Percentiles rank a stretch among this genome's conserved stretches.
These are phyloP conservation scores for Arthroderma sp. DNA, from an alignment of 2,329 filamentous ascomycete species.

Conservation along the genomic window DNA sequence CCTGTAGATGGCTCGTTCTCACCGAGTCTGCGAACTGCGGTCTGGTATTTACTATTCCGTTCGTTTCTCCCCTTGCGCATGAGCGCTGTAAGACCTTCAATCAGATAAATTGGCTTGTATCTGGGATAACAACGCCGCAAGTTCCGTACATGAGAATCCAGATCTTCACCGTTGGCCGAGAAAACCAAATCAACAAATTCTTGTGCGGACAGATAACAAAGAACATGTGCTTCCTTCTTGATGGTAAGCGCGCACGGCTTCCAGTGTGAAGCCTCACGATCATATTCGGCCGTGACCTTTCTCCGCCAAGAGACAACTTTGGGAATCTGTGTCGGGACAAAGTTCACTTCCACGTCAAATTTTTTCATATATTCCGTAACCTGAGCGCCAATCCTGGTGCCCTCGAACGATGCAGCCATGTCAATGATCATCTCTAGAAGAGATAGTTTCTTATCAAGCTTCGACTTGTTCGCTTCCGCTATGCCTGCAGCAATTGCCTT, in stretches of 20 bases:
- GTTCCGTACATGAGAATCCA: constrained; percentile 46
- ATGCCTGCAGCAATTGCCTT: constrained; percentile 54
- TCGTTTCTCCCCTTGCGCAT: constrained; percentile 55
- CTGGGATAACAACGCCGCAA: constrained; percentile 43
- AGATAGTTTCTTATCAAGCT: constrained; percentile 59
- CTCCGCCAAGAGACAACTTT: constrained; percentile 55
- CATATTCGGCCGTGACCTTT: constrained; percentile 51
- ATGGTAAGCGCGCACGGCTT: constrained; percentile 43
- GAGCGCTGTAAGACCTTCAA: constrained; percentile 56
- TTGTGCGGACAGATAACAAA: constrained; percentile 49
- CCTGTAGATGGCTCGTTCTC: constrained; percentile 22
- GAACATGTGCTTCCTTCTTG: constrained; percentile 45
- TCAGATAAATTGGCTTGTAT: constrained; percentile 52
- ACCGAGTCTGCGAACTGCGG: constrained; percentile 42
- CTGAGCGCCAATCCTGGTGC: constrained; percentile 31
- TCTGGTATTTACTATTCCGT: constrained; percentile 55
- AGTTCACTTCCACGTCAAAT: constrained; percentile 29
- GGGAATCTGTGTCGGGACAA: constrained; percentile 28
- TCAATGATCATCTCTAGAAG: constrained; percentile 67
- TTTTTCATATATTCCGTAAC: constrained; percentile 30
- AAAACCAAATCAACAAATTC: constrained; percentile 51
- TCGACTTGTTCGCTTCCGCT: constrained; percentile 59
- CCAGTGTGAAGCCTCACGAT: constrained; percentile 50
- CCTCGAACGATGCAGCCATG: constrained; percentile 45
- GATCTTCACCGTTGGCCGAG: constrained; percentile 22